These are phyloP conservation scores for Acephala macrosclerotiorum DNA, from an alignment of 2,329 filamentous ascomycete genomes.

Conservation along the genomic window DNA sequence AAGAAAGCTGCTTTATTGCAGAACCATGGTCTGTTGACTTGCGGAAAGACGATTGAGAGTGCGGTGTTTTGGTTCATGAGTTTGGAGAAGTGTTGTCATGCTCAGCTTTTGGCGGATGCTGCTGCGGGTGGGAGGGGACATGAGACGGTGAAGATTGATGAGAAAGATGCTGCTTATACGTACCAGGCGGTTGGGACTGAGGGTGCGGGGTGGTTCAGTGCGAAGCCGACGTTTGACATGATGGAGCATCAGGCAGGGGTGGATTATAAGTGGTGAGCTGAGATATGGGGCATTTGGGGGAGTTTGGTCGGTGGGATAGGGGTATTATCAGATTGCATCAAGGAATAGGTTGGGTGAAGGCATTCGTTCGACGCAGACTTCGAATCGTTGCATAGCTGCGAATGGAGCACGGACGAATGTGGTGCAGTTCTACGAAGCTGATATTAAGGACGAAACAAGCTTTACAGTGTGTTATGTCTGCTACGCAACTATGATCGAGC, in stretches of 20 bases:
- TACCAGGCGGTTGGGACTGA: conserved; percentile 69
- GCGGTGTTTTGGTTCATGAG: conserved; percentile 62
- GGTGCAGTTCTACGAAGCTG: too few species aligned
- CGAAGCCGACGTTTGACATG: conserved; percentile 75
- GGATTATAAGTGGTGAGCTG: conserved; percentile 42
- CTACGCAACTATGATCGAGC: too few species aligned
- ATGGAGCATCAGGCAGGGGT: conserved; percentile 61
- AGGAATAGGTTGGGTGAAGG: too few species aligned
- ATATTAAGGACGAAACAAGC: too few species aligned
- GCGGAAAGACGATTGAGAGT: conserved; percentile 57
- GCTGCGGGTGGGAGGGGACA: conserved; percentile 68
- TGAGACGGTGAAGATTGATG: conserved; percentile 70
- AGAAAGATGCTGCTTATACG: conserved; percentile 73
- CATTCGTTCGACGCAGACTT: too few species aligned
- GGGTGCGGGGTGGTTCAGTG: conserved; percentile 72
- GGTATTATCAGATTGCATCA: not conserved
- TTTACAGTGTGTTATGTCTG: too few species aligned
- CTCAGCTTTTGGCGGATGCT: conserved; percentile 62
- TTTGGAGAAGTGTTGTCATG: conserved; percentile 57
- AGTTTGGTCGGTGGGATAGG: not conserved
- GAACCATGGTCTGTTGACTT: conserved; percentile 63
- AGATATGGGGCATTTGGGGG: not conserved
- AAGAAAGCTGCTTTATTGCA: conserved; percentile 61
- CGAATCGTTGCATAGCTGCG: too few species aligned
- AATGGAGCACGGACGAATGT: too few species aligned